phyloP scores from a whole-genome alignment of 148 eudicot species.

The Spergularia marina region DNA sequence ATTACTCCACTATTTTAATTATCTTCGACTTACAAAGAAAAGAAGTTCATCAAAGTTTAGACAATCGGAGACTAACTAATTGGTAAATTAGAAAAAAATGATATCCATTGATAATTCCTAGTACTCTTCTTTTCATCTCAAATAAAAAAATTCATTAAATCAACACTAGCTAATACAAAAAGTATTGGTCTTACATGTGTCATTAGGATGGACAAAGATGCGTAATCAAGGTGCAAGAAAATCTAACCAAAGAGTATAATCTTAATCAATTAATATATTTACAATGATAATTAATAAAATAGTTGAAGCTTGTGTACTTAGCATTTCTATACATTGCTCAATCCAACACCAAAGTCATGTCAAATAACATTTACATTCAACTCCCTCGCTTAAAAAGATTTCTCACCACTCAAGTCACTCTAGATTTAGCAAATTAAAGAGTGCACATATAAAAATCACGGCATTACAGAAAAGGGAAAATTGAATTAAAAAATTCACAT shows the following conservation, averaged over 20 bases:
- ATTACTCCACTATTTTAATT: too few relatives aligned
- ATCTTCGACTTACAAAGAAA: too few relatives aligned
- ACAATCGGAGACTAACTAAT: too few relatives aligned
- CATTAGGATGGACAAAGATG: too few relatives aligned
- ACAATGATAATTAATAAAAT: background rate
- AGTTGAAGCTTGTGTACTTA: slow-evolving; percentile 1
- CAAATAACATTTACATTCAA: slow-evolving; percentile 5
- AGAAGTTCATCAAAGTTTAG: too few relatives aligned
- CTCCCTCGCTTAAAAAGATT: background rate
- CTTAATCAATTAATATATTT: background rate
- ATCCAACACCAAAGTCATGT: slow-evolving; percentile 9
- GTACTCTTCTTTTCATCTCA: too few relatives aligned
- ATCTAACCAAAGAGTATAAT: background rate
- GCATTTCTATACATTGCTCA: slow-evolving; percentile 21
- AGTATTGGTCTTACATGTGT: too few relatives aligned
- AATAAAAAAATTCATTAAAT: too few relatives aligned
- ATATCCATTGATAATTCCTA: background rate
- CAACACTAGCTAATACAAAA: too few relatives aligned
- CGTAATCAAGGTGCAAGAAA: too few relatives aligned
- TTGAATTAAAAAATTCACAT: background rate
- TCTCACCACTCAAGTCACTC: slow-evolving; percentile 19
- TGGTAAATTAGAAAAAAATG: background rate
- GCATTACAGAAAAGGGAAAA: background rate
- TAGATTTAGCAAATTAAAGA: slow-evolving; percentile 7
- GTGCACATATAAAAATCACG: background rate